Evolutionary conservation across 352 stramenopile genomes (phyloP), one percentile per base, ranked within the genome.

Genomic region (Blastocystis sp.): DNA sequence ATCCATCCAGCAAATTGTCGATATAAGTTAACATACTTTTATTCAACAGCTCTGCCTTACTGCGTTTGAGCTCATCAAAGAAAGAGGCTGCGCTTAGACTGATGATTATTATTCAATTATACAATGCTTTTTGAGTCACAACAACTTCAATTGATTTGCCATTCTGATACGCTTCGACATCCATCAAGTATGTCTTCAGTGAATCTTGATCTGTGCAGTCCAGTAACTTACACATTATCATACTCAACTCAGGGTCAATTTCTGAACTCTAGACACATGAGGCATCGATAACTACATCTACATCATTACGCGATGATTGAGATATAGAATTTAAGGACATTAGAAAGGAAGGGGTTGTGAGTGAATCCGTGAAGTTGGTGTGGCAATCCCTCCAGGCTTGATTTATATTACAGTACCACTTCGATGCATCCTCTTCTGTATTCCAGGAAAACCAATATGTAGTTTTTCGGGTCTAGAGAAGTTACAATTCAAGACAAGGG

Each of bases 101-200:
- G 37, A 62, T n/a, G 22, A 30, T 7, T 5, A 15, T 37, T 15
- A 48, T 33, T 42, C 48, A 17, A 22, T 51, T 6, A 3, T 60
- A 81, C 70, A 81, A 60, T 17, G 70, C 70, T 35, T 81, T 81
- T 37, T 81, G 70, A 2, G 70, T 81, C 1, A 81, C 70, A 4
- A 81, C 40, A 27, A 37, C 24, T 33, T 81, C 70, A 27, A 81
- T 81, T 7, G 70, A 44, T 40, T 60, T 22, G 5, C 44, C 35
- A 40, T 81, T 81, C 24, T 81, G 70, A 64, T 81, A 81, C 19
- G 44, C 40, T 56, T 81, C 70, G 35, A 81, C 30, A 11, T 81
- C 70, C 70, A 81, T 60, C 15, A 81, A 54, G 44, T 62, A 60
- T 22, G 6, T 81, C 53, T 81, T 81, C 13, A 81, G 51, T 11